A percentile compares a stretch with the other conserved stretches of the same genome.
phyloP scores from a whole-genome alignment of 805 yeast species.

The Candida hispaniensis region DNA sequence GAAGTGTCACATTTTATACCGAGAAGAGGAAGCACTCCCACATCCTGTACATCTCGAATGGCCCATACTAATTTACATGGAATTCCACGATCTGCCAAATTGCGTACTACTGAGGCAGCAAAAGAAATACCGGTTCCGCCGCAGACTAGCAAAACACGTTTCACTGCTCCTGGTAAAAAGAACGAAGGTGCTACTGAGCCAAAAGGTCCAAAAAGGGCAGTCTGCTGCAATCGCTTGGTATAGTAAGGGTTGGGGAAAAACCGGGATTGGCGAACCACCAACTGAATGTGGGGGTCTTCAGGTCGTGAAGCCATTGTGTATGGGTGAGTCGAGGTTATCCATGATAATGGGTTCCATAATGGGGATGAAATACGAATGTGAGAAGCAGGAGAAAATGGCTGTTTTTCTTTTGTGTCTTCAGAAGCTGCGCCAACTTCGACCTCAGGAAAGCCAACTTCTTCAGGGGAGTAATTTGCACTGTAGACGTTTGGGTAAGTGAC shows the following conservation, averaged over 20 bases:
- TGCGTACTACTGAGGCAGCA: slow-evolving; percentile 68
- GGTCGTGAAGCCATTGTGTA: slow-evolving; percentile 43
- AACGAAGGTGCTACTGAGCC: slow-evolving; percentile 29
- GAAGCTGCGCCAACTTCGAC: slow-evolving; percentile 15
- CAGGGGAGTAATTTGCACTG: slow-evolving; percentile 26
- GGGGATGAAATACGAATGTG: slow-evolving; percentile 32
- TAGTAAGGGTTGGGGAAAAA: slow-evolving; percentile 20
- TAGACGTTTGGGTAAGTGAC: slow-evolving; percentile 40
- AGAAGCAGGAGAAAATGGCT: slow-evolving; percentile 37
- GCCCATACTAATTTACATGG: slow-evolving; percentile 78
- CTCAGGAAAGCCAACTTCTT: slow-evolving; percentile 20
- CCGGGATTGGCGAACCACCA: slow-evolving; percentile 33
- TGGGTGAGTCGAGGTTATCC: slow-evolving; percentile 37
- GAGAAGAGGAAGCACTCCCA: slow-evolving; percentile 70
- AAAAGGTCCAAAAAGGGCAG: slow-evolving; percentile 34
- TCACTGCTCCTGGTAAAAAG: slow-evolving; percentile 40
- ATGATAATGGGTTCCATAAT: slow-evolving; percentile 28
- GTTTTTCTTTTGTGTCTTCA: slow-evolving; percentile 1
- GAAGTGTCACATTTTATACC: slow-evolving; percentile 29
- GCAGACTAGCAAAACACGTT: slow-evolving; percentile 19
- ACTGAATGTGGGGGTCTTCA: slow-evolving; percentile 34
- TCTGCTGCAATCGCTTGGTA: slow-evolving; percentile 26
- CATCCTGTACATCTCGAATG: slow-evolving; percentile 61
- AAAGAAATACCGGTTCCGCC: slow-evolving; percentile 76
- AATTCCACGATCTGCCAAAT: slow-evolving; percentile 57